Conservation (phyloP, 345 rosid species). For the Citropsis articulata region DNA sequence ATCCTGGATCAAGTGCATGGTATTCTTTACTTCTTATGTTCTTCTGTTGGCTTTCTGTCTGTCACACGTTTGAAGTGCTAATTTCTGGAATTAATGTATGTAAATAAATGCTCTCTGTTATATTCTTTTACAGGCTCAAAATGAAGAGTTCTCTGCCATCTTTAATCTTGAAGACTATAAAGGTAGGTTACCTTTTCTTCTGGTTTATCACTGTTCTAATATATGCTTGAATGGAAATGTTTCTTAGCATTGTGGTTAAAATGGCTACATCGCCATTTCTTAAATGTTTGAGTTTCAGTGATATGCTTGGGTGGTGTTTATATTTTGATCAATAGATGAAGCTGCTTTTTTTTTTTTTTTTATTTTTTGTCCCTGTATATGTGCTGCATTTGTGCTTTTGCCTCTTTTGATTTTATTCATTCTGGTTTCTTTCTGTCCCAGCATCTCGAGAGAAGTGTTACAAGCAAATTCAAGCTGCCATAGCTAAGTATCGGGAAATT, state of each 20-base stretch:
- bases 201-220: background rate
- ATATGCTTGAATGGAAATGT: background rate
- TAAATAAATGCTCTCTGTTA: conserved; percentile 3
- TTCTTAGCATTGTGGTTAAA: background rate
- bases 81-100: background rate
- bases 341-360: background rate
- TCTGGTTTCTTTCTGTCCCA: conserved; percentile 28
- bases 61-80: background rate
- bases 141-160: conserved; percentile 69
- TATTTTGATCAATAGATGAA: background rate
- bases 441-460: conserved; percentile 91
- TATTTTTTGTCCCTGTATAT: background rate
- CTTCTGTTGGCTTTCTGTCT: background rate
- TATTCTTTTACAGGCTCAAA: conserved; percentile 67
- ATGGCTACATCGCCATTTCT: background rate
- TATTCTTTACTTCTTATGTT: background rate
- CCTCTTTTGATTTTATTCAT: conserved; percentile 6
- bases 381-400: conserved; percentile 1
- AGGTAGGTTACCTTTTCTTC: conserved; percentile 41
- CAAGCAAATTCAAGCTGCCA: conserved; percentile 90
- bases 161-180: conserved; percentile 96
- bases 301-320: background rate
- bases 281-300: background rate
- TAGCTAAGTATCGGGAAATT: conserved; percentile 83
- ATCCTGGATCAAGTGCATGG: background rate